Evolutionary conservation across 495 filamentous ascomycete genomes (phyloP).

Genomic region (Penicillium malachiteum): DNA sequence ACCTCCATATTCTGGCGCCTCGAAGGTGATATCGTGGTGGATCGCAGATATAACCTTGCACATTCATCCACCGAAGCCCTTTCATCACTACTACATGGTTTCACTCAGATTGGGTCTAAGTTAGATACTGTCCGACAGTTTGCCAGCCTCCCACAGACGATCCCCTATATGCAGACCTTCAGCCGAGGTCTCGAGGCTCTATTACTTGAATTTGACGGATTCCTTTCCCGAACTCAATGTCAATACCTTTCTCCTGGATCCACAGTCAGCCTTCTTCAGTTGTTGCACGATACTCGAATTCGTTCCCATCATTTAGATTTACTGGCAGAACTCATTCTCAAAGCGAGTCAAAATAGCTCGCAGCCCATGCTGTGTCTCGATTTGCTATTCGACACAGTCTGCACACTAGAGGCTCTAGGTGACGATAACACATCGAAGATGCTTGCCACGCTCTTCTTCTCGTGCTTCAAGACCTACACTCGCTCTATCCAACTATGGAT

Average conservation of each 20-base stretch:
- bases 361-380: conserved; percentile 65
- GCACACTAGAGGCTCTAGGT: conserved; percentile 66
- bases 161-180: conserved; percentile 56
- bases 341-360: conserved; percentile 24
- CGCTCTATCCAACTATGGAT: conserved; percentile 82
- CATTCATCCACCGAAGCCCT: conserved; percentile 41
- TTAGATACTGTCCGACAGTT: conserved; percentile 51
- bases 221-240: conserved; percentile 44
- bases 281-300: conserved; percentile 60
- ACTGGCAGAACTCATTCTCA: conserved; percentile 48
- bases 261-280: conserved; percentile 54
- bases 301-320: conserved; percentile 52
- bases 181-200: conserved; percentile 45
- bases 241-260: conserved; percentile 36
- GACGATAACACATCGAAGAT: conserved; percentile 57
- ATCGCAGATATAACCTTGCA: conserved; percentile 36
- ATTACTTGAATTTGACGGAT: conserved; percentile 43
- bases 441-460: conserved; percentile 70
- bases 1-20: conserved; percentile 64
- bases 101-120: conserved; percentile 46
- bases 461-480: conserved; percentile 80
- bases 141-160: conserved; percentile 29
- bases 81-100: conserved; percentile 37
- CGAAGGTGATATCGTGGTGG: conserved; percentile 40
- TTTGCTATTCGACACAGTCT: conserved; percentile 66